Base-by-base conservation (phyloP, 495 filamentous ascomycete genomes). In the Lophium mytilinum region DNA sequence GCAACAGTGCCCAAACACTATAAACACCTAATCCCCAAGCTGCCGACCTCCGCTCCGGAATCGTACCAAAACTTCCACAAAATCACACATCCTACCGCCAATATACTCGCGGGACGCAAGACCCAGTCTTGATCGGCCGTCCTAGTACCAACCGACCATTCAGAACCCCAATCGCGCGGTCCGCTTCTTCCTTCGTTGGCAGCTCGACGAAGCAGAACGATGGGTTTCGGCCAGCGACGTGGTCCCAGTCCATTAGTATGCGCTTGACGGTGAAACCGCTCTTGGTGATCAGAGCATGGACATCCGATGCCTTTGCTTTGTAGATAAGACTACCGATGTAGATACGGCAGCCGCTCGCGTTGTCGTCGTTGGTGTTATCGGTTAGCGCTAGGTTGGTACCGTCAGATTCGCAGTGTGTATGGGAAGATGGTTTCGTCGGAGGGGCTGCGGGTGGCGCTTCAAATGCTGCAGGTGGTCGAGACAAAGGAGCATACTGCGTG, bases 171-270 rank as follows among this genome's bases (percentile, higher is more conserved):
- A 85, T 83, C 21, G 81, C 82, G 0, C 63, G 68, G 14, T 79
- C 75, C 0, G 83, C 83, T 18, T 76, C 61, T 14, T 80, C 78
- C 53, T 74, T 73, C 30, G 72, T 76, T 15, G 70, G 56, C 50
- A 87, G 76, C 61, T 87, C 83, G 47, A 86, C 78, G 50, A 87
- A 87, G 70, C 84, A 88, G 70, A 86, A 87, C 6, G 82, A 84
- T 3, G 83, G 83, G 66, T 87, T 88, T 10, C 83, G 70, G 46
- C 81, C 81, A 21, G 80, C 83, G 63, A 84, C 80, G 15, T 82
- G 81, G 65, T 87, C 83, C 49, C 84, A 75, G 7, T 81, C 80
- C 65, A 87, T 84, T 62, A 83, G 80, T 56, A 88, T 81, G 39
- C 78, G 78, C 65, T 79, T 75, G 24, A 80, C 72, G 34, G 60